These are phyloP conservation scores for Pueraria montana DNA, from an alignment of 306 rosid genomes.

Conservation along the genomic window DNA sequence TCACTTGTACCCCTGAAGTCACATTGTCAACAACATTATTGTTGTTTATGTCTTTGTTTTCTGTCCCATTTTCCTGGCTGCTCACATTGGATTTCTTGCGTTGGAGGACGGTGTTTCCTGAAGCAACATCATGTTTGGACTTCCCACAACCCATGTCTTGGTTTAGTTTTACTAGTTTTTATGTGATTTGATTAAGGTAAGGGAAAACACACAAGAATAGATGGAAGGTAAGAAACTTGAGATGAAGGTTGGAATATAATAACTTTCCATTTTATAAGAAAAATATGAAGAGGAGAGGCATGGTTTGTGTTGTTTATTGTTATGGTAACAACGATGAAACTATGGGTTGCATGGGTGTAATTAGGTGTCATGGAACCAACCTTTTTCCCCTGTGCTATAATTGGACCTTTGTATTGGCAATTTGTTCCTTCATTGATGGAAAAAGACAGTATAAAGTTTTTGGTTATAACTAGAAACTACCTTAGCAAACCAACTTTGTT, in stretches of 20 bases:
- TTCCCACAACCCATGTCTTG: conserved; percentile 84
- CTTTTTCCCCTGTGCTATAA: conserved; percentile 10
- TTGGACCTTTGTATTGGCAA: conserved; percentile 30
- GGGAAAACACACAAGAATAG: not conserved
- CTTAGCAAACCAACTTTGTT: not conserved
- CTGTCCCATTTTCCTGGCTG: conserved; percentile 32
- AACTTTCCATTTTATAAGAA: conserved; percentile 36
- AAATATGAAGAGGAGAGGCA: not conserved
- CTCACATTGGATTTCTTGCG: conserved; percentile 59
- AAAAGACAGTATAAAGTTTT: not conserved
- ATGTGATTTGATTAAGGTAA: conserved; percentile 1
- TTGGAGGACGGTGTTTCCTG: conserved; percentile 61
- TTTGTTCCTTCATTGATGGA: conserved; percentile 17
- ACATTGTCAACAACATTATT: conserved; percentile 22
- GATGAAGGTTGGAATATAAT: conserved; percentile 11
- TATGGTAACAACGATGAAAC: conserved; percentile 40
- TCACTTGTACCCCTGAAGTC: conserved; percentile 13
- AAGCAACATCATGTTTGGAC: conserved; percentile 76
- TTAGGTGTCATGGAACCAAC: conserved; percentile 46
- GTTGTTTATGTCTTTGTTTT: conserved; percentile 17
- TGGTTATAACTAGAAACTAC: conserved; percentile 21
- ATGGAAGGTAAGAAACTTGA: not conserved
- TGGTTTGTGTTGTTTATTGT: conserved; percentile 35
- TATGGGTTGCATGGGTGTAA: conserved; percentile 46
- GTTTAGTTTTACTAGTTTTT: conserved; percentile 2